phyloP scores from a whole-genome alignment of 2,329 filamentous ascomycete species.

The Cryphonectria japonica region DNA sequence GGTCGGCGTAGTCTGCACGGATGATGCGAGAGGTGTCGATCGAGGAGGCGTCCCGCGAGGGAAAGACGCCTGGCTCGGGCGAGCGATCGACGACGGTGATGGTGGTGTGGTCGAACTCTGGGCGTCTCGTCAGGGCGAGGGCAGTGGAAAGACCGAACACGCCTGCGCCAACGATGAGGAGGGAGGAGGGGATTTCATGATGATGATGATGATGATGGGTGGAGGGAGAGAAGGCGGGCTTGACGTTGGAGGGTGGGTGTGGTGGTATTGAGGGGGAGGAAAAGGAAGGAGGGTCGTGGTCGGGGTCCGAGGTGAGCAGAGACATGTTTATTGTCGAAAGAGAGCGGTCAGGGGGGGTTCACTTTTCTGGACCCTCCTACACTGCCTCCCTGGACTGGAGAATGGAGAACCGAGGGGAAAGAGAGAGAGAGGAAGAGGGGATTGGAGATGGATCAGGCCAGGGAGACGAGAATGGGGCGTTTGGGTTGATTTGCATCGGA shows the following conservation, averaged over 20 bases:
- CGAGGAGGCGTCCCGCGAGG: conserved; percentile 61
- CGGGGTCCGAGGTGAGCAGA: conserved; percentile 23
- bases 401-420: background rate
- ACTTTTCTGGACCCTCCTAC: too few relatives aligned
- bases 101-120: conserved; percentile 54
- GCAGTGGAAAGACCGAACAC: conserved; percentile 67
- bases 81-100: conserved; percentile 66
- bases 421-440: background rate
- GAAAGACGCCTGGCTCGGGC: conserved; percentile 52
- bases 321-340: conserved; percentile 8
- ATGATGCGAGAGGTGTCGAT: conserved; percentile 68
- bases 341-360: conserved; percentile 5
- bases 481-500: background rate
- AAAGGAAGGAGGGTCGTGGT: conserved; percentile 17
- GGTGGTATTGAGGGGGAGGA: conserved; percentile 20
- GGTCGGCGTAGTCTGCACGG: conserved; percentile 78
- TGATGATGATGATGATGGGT: background rate
- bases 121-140: conserved; percentile 67
- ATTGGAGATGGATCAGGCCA: conserved; percentile 6
- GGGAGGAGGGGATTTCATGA: conserved; percentile 45
- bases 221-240: conserved; percentile 1
- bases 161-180: conserved; percentile 72
- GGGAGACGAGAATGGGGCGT: conserved; percentile 4
- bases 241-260: conserved; percentile 16
- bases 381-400: background rate